Evolutionary conservation across 2,329 filamentous ascomycete genomes (phyloP), one percentile per base, ranked within the genome.

Genomic region (Penicillium crustosum): DNA sequence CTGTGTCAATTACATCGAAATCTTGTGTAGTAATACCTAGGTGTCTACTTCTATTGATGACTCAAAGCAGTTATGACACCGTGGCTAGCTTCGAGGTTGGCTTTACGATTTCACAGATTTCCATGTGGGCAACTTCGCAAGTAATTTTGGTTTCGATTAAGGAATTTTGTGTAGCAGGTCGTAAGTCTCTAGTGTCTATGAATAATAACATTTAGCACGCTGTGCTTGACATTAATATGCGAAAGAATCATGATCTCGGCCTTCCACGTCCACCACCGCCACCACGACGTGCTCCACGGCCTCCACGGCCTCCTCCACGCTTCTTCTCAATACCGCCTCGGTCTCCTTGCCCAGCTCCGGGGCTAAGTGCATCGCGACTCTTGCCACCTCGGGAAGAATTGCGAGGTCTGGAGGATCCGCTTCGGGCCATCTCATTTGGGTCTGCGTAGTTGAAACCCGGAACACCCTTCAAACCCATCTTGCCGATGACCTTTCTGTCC

Each of bases 401-500:
- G 44, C 49, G 65, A 10, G 57, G 55, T 44, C 58, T 54, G 43
- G 52, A 36, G 54, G 44, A 25, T 8, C 57, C 53, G 17, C 31
- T 42, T 44, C 21, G 61, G 13, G 13, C 49, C 17, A 59, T 35
- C 8, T 66, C 64, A 50, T 45, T 55, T n/a, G 62, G 64, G 45
- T 42, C 62, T 1, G 59, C 69, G 51, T 68, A 73, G 47, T 68
- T 71, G 51, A 76, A 66, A 9, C 73, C 74, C n/a, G 69, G 68
- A 27, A 75, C 68, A 48, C 70, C 70, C 62, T 76, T 76, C 53
- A 76, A 47, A 0, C 74, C 75, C 75, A 77, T 77, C 61, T 76
- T 77, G 45, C 69, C 71, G 51, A 76, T 56, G 29, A 71, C 65
- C 60, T 68, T 72, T 59, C 71, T 76, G 33, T 76, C 71, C 69